A percentile compares a stretch with the other conserved stretches of the same genome.
These are phyloP conservation scores for Entrophospora sp. DNA, from an alignment of 192 early-diverging fungal genomes.

Conservation along the genomic window DNA sequence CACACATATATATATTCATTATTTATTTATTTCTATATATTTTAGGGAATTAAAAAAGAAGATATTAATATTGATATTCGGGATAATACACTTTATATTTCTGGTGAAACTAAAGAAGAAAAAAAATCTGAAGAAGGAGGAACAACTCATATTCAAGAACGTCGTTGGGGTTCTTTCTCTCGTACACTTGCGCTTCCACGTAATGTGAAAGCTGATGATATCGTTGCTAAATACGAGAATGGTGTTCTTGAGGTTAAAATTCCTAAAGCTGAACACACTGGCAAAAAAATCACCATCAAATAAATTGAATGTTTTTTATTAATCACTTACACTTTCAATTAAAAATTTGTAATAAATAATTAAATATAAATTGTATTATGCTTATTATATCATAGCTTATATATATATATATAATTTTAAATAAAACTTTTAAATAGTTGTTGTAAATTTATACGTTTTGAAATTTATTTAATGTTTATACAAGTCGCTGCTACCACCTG, in stretches of 20 bases:
- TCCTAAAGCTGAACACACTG: conserved; percentile 28
- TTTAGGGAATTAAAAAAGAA: conserved; percentile 42
- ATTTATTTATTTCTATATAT: background rate
- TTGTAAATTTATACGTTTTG: no score
- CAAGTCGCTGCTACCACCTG: conserved; percentile 43
- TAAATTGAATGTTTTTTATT: no score
- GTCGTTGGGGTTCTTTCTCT: conserved; percentile 39
- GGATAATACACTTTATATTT: conserved; percentile 39
- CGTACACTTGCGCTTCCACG: conserved; percentile 39
- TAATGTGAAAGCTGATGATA: conserved; percentile 35
- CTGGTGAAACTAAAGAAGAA: conserved; percentile 31
- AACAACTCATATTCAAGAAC: conserved; percentile 40
- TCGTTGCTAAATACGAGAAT: conserved; percentile 44
- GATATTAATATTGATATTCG: conserved; percentile 41
- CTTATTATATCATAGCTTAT: no score
- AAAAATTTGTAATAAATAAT: no score
- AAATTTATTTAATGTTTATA: conserved; percentile 53
- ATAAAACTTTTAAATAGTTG: no score
- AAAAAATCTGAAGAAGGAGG: conserved; percentile 31
- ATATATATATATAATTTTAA: no score
- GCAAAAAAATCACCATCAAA: conserved; percentile 41
- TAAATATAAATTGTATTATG: no score
- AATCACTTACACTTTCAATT: no score
- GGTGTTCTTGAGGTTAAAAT: conserved; percentile 43
- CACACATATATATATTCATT: no score